These are phyloP conservation scores for Ustilago shanxiensis DNA, from an alignment of 1,284 basidiomycete species.

Conservation along the genomic window DNA sequence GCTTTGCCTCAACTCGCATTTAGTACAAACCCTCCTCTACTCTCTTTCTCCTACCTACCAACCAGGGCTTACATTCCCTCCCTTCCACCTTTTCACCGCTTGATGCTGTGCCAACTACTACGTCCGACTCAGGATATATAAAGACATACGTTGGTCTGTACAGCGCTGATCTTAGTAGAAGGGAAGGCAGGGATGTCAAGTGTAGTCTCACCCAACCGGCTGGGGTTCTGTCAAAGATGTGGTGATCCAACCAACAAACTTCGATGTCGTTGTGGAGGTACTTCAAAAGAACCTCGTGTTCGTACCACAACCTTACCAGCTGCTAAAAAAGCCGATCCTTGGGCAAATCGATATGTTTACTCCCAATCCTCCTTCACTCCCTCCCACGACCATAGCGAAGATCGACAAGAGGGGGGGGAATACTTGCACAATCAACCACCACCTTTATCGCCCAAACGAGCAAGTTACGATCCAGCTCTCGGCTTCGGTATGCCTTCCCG, in stretches of 20 bases:
- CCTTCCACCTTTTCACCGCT: background rate
- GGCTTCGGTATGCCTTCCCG: slow-evolving; percentile 56
- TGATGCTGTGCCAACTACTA: too few relatives aligned
- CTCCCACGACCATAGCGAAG: background rate
- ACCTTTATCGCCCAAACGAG: slow-evolving; percentile 31
- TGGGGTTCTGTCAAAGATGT: slow-evolving; percentile 49
- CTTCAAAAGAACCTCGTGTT: slow-evolving; percentile 25
- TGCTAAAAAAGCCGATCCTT: slow-evolving; percentile 31
- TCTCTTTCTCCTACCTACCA: background rate
- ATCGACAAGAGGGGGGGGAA: slow-evolving; percentile 10
- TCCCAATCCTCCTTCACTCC: background rate
- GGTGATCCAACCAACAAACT: slow-evolving; percentile 42
- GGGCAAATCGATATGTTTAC: slow-evolving; percentile 40
- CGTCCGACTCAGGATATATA: too few relatives aligned
- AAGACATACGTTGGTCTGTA: too few relatives aligned
- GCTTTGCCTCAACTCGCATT: too few relatives aligned
- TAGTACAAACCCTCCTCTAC: background rate
- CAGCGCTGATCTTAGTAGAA: too few relatives aligned
- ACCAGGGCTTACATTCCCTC: background rate
- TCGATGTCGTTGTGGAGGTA: slow-evolving; percentile 39
- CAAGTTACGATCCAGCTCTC: slow-evolving; percentile 23
- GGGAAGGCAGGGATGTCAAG: background rate
- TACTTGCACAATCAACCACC: slow-evolving; percentile 31
- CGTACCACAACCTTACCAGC: slow-evolving; percentile 14
- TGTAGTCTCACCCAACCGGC: slow-evolving; percentile 13